Conservation (phyloP, 2,329 filamentous ascomycete genomes). For the Beauveria pseudobassiana region DNA sequence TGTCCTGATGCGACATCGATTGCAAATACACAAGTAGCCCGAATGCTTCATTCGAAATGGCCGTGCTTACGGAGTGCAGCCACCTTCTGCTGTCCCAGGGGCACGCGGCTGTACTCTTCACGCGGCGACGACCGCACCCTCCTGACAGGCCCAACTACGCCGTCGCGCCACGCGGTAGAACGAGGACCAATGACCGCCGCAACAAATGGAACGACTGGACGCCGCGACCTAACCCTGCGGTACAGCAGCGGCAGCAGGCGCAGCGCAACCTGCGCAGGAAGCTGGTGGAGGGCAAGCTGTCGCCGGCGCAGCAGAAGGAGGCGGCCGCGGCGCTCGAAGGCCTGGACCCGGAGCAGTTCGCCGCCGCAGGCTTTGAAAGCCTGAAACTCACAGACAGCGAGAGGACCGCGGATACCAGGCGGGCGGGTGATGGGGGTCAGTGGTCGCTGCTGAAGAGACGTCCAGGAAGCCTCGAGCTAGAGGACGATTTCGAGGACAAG, state of each 20-base stretch:
- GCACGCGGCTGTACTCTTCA: background rate
- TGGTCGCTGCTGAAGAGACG: background rate
- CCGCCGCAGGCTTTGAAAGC: background rate
- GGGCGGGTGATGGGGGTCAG: background rate
- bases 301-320: background rate
- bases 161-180: background rate
- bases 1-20: background rate
- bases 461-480: background rate
- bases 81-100: background rate
- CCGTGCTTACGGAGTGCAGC: conserved; percentile 18
- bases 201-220: background rate
- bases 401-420: background rate
- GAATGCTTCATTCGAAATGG: conserved; percentile 25
- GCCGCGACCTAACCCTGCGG: background rate
- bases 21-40: conserved; percentile 12
- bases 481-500: background rate
- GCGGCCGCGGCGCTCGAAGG: background rate
- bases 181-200: background rate
- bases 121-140: background rate
- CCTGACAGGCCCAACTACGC: background rate
- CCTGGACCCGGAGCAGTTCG: background rate
- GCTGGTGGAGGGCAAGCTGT: background rate
- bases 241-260: background rate
- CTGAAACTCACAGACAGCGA: background rate
- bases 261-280: background rate